Conservation (phyloP, 345 rosid genomes). For the Syzygium oleosum region DNA sequence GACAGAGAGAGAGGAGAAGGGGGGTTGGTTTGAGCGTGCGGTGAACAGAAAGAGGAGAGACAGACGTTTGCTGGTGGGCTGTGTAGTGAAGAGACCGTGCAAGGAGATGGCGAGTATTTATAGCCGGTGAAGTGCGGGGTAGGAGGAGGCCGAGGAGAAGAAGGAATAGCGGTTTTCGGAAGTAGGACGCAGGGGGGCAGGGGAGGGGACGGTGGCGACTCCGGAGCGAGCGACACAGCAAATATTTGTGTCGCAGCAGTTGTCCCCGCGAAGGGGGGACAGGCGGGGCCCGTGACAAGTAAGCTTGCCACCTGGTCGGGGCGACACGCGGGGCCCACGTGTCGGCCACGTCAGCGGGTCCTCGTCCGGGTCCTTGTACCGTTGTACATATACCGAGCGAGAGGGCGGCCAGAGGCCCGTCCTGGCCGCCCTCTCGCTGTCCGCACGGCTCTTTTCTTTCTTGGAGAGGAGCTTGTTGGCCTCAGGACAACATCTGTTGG, state of each 20-base stretch:
- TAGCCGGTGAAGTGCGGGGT: neutral
- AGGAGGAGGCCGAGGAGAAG: neutral
- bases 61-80: neutral
- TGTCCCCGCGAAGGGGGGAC: neutral
- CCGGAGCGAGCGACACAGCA: neutral
- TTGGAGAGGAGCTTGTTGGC: neutral
- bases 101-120: conserved; percentile 28
- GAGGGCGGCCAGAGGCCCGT: neutral
- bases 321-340: neutral
- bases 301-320: neutral
- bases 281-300: neutral
- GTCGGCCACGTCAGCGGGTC: neutral
- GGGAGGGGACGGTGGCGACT: neutral
- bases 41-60: neutral
- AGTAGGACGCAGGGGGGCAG: neutral
- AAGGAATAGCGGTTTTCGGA: neutral
- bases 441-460: neutral
- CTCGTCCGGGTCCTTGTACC: neutral
- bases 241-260: neutral
- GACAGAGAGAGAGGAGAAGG: neutral
- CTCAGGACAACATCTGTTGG: neutral
- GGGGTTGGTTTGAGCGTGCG: neutral
- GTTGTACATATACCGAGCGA: neutral
- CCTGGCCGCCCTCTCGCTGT: neutral
- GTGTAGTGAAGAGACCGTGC: neutral